Evolutionary conservation across 1,284 basidiomycete species (phyloP), one percentile per base, ranked within the genome.

Genomic region (Ganoderma multipileum): DNA sequence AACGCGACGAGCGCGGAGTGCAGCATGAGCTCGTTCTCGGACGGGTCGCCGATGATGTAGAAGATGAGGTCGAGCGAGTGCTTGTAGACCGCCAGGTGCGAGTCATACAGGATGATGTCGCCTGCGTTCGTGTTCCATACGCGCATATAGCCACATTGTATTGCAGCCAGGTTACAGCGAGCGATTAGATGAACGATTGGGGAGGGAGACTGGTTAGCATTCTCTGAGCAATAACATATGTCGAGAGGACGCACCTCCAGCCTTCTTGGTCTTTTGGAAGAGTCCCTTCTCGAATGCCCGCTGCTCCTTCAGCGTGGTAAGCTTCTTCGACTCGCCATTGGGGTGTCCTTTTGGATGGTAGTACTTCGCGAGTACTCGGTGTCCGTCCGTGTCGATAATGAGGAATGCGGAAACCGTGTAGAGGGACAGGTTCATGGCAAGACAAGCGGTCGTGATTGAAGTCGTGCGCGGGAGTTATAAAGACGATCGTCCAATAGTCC

Each of bases 21-120:
- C 55, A 99, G 90, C 96, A 99, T 99, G 71, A 99, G 88, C 82
- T 99, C 97, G 83, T 99, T 99, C 82, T 98, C 96, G 3, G 87
- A 86, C 14, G 95, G 86, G 4, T 94, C 92, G 20, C 95, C 95
- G 77, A 99, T 89, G 75, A 99, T 91, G 85, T 98, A 98, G 80
- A 99, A 91, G 71, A 97, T 94, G 76, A 99, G 91, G 84, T 99
- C 98, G 67, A 98, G 91, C 44, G 95, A 95, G 74, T 98, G 90
- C 76, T 94, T 95, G 85, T 97, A 98, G 28, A 99, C 89, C 38
- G 95, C 92, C n/a, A 99, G 87, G 77, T 96, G 93, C 71, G 92
- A 86, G 79, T 96, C 95, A 80, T 95, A 96, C 14, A 99, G 88
- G 75, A 99, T 95, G 78, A 99, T 96, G 76, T 99, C 97, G 78